Evolutionary conservation across 352 stramenopile genomes (phyloP).

Genomic region (Phytophthora sojae): DNA sequence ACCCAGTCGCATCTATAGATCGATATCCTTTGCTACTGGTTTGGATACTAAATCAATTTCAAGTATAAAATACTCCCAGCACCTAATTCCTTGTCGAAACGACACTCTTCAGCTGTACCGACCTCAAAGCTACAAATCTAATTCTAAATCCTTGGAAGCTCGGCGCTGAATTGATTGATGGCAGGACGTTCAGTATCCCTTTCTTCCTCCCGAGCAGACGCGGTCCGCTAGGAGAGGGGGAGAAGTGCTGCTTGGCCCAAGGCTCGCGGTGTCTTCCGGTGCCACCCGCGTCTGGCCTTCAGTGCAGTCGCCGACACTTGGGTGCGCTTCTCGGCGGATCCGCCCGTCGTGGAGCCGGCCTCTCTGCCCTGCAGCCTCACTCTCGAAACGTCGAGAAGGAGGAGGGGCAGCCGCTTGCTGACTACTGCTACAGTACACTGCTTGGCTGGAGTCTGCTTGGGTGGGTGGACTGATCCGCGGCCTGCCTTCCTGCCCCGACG

Average conservation of each 20-base stretch:
- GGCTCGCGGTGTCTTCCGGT: not conserved
- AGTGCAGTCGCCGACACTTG: not conserved
- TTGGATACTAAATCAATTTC: no score
- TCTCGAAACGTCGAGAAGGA: conserved; percentile 21
- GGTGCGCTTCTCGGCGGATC: not conserved
- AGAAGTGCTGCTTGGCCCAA: not conserved
- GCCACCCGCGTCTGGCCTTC: not conserved
- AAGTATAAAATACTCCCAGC: no score
- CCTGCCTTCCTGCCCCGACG: no score
- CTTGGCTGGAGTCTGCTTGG: no score
- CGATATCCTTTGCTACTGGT: no score
- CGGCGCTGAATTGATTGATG: conserved; percentile 22
- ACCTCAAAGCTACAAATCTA: no score
- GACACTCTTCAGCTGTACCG: no score
- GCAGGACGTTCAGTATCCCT: conserved; percentile 23
- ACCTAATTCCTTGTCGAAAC: no score
- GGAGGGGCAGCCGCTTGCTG: not conserved
- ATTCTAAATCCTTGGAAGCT: not conserved
- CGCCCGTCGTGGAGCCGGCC: no score
- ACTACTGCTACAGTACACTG: not conserved
- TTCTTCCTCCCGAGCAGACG: conserved; percentile 33
- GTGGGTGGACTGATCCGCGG: conserved; percentile 3
- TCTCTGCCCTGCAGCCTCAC: conserved; percentile 24
- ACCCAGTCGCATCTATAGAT: not conserved
- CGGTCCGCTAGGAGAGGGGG: not conserved